Evolutionary conservation across 176 grass and related monocot species (phyloP).

Genomic region (Zoysia pacifica): DNA sequence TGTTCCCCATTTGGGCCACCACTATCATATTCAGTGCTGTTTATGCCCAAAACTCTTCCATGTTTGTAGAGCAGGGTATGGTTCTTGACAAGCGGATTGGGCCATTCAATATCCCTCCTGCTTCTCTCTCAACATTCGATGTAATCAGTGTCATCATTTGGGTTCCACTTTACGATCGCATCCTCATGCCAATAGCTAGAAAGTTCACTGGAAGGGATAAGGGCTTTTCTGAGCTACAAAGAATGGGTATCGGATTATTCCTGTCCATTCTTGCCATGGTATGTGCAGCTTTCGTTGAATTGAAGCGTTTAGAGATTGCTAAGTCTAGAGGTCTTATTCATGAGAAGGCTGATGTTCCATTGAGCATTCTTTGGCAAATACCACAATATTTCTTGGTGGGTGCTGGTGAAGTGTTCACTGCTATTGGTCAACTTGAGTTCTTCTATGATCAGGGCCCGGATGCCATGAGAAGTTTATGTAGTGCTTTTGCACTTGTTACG

Average conservation of each 20-base stretch:
- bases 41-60: constrained; percentile 79
- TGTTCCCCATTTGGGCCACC: constrained; percentile 89
- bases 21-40: constrained; percentile 76
- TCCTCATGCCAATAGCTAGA: constrained; percentile 66
- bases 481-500: constrained; percentile 66
- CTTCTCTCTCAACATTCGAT: constrained; percentile 83
- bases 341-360: constrained; percentile 57
- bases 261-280: constrained; percentile 77
- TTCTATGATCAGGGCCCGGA: constrained; percentile 78
- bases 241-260: constrained; percentile 77
- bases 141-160: constrained; percentile 70
- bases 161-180: constrained; percentile 73
- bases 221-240: constrained; percentile 78
- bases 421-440: constrained; percentile 78
- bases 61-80: constrained; percentile 94
- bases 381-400: constrained; percentile 80
- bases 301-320: constrained; percentile 64
- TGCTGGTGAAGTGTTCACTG: constrained; percentile 74
- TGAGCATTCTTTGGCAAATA: constrained; percentile 92
- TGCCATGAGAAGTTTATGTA: constrained; percentile 85
- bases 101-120: constrained; percentile 71
- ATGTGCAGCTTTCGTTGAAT: constrained; percentile 71
- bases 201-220: constrained; percentile 68
- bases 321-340: constrained; percentile 53
- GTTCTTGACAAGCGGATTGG: constrained; percentile 75